Percentiles rank a stretch among this genome's conserved stretches.
These are phyloP conservation scores for Colletotrichum filicis DNA, from an alignment of 2,329 filamentous ascomycete genomes.

Conservation along the genomic window DNA sequence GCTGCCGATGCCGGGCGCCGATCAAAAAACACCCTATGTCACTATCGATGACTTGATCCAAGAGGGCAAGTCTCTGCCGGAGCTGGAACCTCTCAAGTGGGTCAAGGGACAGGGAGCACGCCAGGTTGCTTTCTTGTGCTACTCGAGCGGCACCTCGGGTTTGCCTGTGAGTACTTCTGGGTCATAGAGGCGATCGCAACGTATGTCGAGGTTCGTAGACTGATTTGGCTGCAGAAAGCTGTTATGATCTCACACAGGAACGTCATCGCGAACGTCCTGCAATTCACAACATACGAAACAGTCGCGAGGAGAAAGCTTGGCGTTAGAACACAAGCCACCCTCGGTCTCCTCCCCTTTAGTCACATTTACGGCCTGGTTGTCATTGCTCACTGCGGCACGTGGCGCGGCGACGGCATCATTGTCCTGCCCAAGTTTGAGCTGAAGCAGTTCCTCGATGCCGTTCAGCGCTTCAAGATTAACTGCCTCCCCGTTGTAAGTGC, in stretches of 20 bases:
- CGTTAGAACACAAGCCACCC: slow-evolving; percentile 55
- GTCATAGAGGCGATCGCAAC: not conserved
- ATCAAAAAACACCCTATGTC: slow-evolving; percentile 64
- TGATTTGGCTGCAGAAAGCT: slow-evolving; percentile 68
- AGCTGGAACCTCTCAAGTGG: slow-evolving; percentile 69
- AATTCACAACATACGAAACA: slow-evolving; percentile 61
- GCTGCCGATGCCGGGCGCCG: slow-evolving; percentile 72
- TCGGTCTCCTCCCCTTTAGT: slow-evolving; percentile 82
- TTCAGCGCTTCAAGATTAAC: slow-evolving; percentile 76
- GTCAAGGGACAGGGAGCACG: slow-evolving; percentile 71
- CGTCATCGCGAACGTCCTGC: slow-evolving; percentile 80
- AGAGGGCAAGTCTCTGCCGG: slow-evolving; percentile 65
- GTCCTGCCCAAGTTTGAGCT: slow-evolving; percentile 83
- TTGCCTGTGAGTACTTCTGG: slow-evolving; percentile 67
- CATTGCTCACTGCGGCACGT: slow-evolving; percentile 72
- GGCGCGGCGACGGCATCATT: slow-evolving; percentile 78
- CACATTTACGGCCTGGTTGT: slow-evolving; percentile 85
- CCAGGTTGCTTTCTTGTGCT: slow-evolving; percentile 81
- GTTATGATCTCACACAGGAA: slow-evolving; percentile 86
- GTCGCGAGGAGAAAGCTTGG: slow-evolving; percentile 48
- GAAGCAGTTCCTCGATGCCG: slow-evolving; percentile 68
- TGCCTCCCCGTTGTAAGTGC: slow-evolving; percentile 71
- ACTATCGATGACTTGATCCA: slow-evolving; percentile 74
- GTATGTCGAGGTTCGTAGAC: not conserved
- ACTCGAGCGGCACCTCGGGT: slow-evolving; percentile 83